Evolutionary conservation across 805 yeast genomes (phyloP).

Genomic region (Suhomyces prunicola): DNA sequence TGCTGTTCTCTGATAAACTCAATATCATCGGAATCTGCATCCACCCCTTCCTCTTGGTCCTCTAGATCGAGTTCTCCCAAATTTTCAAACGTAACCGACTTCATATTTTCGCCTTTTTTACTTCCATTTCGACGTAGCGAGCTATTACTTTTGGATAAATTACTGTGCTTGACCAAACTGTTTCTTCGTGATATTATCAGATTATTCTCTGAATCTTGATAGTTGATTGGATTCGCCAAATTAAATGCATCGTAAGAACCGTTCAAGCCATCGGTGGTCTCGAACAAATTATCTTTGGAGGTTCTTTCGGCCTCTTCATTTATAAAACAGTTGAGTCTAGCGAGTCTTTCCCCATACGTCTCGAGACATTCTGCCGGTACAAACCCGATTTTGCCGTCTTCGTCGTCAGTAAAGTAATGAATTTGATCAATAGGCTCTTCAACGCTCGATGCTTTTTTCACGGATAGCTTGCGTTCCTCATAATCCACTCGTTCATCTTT

Average conservation of each 20-base stretch:
- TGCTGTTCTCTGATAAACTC: slow-evolving; percentile 14
- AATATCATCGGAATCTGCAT: slow-evolving; percentile 14
- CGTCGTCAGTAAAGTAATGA: slow-evolving; percentile 21
- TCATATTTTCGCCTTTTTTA: slow-evolving; percentile 13
- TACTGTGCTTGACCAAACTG: slow-evolving; percentile 1
- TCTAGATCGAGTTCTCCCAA: slow-evolving; percentile 26
- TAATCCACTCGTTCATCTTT: slow-evolving; percentile 32
- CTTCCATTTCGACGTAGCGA: slow-evolving; percentile 3
- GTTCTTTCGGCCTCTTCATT: slow-evolving; percentile 66
- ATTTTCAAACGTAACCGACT: slow-evolving; percentile 41
- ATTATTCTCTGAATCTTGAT: slow-evolving; percentile 5
- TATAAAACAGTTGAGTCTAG: slow-evolving; percentile 87
- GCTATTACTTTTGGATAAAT: slow-evolving; percentile 4
- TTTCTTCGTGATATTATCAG: slow-evolving; percentile 1
- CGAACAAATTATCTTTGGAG: slow-evolving; percentile 11
- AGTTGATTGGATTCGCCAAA: slow-evolving; percentile 6
- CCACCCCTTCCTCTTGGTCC: slow-evolving; percentile 7
- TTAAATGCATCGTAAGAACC: not conserved
- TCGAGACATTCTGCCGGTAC: slow-evolving; percentile 96
- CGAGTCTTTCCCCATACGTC: slow-evolving; percentile 86
- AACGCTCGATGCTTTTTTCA: slow-evolving; percentile 8
- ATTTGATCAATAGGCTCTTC: slow-evolving; percentile 9
- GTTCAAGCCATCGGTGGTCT: not conserved
- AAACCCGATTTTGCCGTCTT: slow-evolving; percentile 79
- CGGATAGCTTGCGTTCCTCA: slow-evolving; percentile 18